Conservation (phyloP, 1,284 basidiomycete species). For the Rhodotorula glutinis region DNA sequence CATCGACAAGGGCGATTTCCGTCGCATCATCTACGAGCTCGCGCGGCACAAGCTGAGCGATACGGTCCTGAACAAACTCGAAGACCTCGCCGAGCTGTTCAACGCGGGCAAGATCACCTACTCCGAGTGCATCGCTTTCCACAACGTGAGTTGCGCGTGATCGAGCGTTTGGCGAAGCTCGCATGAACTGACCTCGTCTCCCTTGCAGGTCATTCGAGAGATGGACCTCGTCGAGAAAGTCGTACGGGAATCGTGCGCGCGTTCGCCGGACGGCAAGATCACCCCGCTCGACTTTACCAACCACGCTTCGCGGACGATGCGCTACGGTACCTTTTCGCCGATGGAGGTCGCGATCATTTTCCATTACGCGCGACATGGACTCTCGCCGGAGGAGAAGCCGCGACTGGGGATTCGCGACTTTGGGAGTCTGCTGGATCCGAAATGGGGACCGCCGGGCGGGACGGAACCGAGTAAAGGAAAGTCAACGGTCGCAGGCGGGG, state of each 20-base stretch:
- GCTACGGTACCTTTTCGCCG: constrained; percentile 87
- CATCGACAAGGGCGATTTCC: constrained; percentile 86
- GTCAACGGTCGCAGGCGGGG: constrained; percentile 4
- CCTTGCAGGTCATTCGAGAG: constrained; percentile 55
- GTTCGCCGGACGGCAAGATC: constrained; percentile 87
- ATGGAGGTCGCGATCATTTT: constrained; percentile 95
- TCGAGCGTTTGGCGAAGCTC: constrained; percentile 53
- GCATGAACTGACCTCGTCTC: constrained; percentile 6
- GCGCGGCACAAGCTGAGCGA: constrained; percentile 93
- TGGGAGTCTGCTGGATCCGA: constrained; percentile 78
- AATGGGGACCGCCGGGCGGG: constrained; percentile 62
- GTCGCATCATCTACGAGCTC: constrained; percentile 89
- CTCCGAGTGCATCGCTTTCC: constrained; percentile 90
- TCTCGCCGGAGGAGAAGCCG: constrained; percentile 59
- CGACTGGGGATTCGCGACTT: constrained; percentile 81
- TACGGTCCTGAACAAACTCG: constrained; percentile 79
- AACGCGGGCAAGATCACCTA: constrained; percentile 87
- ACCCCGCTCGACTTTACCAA: constrained; percentile 56
- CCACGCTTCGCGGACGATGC: constrained; percentile 57
- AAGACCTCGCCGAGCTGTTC: constrained; percentile 79
- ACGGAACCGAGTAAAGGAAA: constrained; percentile 10
- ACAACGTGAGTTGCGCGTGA: constrained; percentile 63
- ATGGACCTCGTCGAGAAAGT: constrained; percentile 89
- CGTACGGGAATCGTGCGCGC: constrained; percentile 76
- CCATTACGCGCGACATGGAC: constrained; percentile 76